Evolutionary conservation across 1,139 yeast genomes (phyloP).

Genomic region (Scheffersomyces titani): DNA sequence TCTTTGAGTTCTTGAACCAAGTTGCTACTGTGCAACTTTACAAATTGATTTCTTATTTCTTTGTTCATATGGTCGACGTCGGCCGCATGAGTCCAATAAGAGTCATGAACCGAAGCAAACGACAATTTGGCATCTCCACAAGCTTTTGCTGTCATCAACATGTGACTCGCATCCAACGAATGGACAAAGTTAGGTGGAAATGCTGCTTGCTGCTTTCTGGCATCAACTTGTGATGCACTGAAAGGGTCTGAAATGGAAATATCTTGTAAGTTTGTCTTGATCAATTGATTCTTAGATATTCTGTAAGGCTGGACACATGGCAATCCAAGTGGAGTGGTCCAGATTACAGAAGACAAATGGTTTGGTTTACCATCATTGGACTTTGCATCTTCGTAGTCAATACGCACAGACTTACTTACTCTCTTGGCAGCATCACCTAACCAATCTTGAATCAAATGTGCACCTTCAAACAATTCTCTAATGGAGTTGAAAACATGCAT

Average conservation of each 20-base stretch:
- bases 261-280: constrained; percentile 80
- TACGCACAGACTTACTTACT: constrained; percentile 74
- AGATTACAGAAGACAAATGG: constrained; percentile 84
- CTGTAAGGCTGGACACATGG: constrained; percentile 97
- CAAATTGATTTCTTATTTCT: constrained; percentile 78
- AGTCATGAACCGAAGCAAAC: constrained; percentile 98
- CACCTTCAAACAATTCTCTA: constrained; percentile 84
- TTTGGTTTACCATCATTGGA: constrained; percentile 46
- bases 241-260: constrained; percentile 83
- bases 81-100: constrained; percentile 97
- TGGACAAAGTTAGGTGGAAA: constrained; percentile 97
- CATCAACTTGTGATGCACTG: constrained; percentile 77
- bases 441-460: constrained; percentile 97
- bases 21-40: constrained; percentile 72
- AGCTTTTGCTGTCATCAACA: constrained; percentile 84
- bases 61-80: constrained; percentile 75
- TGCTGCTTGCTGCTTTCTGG: constrained; percentile 87
- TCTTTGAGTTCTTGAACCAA: constrained; percentile 67
- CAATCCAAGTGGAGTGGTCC: constrained; percentile 95
- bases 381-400: constrained; percentile 47
- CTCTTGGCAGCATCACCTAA: constrained; percentile 81
- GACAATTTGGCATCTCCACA: constrained; percentile 67
- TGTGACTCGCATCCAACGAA: constrained; percentile 95
- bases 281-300: constrained; percentile 58
- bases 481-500: constrained; percentile 79